Percentiles rank a stretch among this genome's conserved stretches.
Evolutionary conservation across 257 asterid species (phyloP).

Genomic region (Primulina tabacum): DNA sequence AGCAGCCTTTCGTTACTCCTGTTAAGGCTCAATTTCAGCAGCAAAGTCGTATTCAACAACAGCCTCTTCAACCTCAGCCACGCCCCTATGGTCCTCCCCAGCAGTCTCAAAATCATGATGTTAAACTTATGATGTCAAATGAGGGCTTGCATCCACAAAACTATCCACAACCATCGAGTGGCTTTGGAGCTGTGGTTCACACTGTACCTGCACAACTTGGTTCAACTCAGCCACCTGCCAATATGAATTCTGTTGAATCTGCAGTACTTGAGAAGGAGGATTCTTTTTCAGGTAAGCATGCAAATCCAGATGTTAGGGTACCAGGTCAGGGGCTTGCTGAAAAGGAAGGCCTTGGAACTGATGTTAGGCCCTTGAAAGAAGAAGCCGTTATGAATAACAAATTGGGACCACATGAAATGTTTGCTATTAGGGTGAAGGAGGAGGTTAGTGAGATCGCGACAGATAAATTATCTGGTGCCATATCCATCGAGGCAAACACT

Average conservation of each 20-base stretch:
- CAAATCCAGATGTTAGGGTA: conserved; percentile 35
- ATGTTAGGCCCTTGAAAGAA: conserved; percentile 34
- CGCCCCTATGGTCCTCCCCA: conserved; percentile 60
- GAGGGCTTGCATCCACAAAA: conserved; percentile 46
- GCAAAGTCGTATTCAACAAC: conserved; percentile 47
- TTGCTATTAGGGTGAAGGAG: conserved; percentile 27
- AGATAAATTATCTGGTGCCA: conserved; percentile 42
- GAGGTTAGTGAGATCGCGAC: conserved; percentile 30
- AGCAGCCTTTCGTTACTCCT: conserved; percentile 46
- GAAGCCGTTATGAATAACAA: not conserved
- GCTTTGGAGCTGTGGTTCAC: conserved; percentile 40
- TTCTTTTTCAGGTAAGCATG: conserved; percentile 23
- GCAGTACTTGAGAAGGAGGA: conserved; percentile 36
- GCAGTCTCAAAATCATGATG: conserved; percentile 48
- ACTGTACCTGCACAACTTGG: conserved; percentile 44
- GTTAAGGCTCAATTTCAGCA: conserved; percentile 51
- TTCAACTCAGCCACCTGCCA: conserved; percentile 34
- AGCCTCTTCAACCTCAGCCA: conserved; percentile 49
- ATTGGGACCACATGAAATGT: conserved; percentile 25
- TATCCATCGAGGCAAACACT: conserved; percentile 35
- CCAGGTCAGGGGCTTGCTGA: conserved; percentile 37
- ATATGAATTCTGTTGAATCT: conserved; percentile 38
- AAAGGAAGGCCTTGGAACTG: conserved; percentile 36
- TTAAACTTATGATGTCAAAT: conserved; percentile 50
- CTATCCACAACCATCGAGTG: conserved; percentile 40